phyloP scores from a whole-genome alignment of 2,329 filamentous ascomycete species.

The Stemphylium beticola region DNA sequence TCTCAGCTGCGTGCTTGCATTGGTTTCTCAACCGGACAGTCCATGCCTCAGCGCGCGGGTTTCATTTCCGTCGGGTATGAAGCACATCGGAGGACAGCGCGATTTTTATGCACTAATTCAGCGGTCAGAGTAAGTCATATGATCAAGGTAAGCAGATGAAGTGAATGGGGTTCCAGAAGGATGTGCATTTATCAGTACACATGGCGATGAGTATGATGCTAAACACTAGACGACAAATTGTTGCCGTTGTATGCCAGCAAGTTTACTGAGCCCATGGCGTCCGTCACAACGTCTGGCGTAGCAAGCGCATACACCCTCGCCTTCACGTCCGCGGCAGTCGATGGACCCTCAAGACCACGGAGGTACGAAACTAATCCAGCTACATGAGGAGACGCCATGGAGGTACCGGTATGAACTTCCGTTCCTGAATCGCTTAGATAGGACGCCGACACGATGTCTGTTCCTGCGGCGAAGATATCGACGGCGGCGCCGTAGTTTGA shows the following conservation, averaged over 20 bases:
- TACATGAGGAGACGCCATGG: constrained; percentile 72
- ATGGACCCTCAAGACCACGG: constrained; percentile 57
- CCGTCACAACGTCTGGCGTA: constrained; percentile 28
- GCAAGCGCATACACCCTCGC: constrained; percentile 32
- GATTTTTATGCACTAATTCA: no score
- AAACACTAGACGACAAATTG: not conserved
- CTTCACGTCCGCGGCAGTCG: constrained; percentile 28
- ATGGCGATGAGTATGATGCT: no score
- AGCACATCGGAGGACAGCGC: no score
- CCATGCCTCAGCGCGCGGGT: no score
- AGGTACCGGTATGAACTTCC: constrained; percentile 63
- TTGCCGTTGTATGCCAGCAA: constrained; percentile 40
- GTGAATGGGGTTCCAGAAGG: no score
- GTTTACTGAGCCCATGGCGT: constrained; percentile 29
- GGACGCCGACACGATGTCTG: constrained; percentile 54
- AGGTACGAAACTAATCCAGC: constrained; percentile 73
- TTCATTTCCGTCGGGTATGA: no score
- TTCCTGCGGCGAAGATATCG: constrained; percentile 49
- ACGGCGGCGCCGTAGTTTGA: constrained; percentile 49
- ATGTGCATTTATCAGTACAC: no score
- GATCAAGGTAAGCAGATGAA: no score
- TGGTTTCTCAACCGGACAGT: no score
- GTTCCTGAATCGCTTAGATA: constrained; percentile 49
- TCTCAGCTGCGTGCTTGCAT: no score
- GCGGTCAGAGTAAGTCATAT: no score